These are phyloP conservation scores for Vaccinium myrtillus DNA, from an alignment of 148 eudicot species.

Conservation along the genomic window DNA sequence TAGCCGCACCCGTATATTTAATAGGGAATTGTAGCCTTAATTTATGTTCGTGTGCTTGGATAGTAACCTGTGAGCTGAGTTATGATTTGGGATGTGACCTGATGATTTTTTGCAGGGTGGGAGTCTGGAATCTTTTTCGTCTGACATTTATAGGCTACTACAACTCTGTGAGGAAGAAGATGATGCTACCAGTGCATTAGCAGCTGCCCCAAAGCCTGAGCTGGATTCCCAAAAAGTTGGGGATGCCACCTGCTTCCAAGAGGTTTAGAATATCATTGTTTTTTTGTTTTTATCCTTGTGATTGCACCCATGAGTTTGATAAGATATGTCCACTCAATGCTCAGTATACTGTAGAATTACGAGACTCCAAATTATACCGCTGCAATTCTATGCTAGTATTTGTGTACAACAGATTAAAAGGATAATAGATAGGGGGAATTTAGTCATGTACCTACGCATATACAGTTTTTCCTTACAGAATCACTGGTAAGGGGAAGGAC, in stretches of 20 bases:
- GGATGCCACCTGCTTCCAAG: constrained; percentile 37
- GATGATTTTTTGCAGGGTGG: constrained; percentile 58
- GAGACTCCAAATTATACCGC: neutral
- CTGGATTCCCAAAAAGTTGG: constrained; percentile 61
- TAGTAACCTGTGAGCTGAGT: neutral
- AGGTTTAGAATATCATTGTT: constrained; percentile 34
- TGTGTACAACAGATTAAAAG: neutral
- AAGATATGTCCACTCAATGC: neutral
- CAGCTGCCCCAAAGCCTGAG: constrained; percentile 76
- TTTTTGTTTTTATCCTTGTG: neutral
- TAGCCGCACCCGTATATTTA: neutral
- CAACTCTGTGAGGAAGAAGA: constrained; percentile 91
- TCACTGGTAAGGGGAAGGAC: neutral
- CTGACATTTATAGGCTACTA: constrained; percentile 76
- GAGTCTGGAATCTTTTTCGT: constrained; percentile 69
- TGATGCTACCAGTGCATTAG: constrained; percentile 85
- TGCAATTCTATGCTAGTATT: neutral
- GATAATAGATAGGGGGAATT: neutral
- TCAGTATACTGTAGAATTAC: neutral
- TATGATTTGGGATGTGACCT: constrained; percentile 16
- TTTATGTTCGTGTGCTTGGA: neutral
- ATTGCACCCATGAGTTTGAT: neutral
- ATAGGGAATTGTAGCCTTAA: neutral
- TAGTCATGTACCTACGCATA: neutral
- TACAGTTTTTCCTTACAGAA: neutral